Evolutionary conservation across 2,329 filamentous ascomycete genomes (phyloP).

Genomic region (Cercospora sp.): DNA sequence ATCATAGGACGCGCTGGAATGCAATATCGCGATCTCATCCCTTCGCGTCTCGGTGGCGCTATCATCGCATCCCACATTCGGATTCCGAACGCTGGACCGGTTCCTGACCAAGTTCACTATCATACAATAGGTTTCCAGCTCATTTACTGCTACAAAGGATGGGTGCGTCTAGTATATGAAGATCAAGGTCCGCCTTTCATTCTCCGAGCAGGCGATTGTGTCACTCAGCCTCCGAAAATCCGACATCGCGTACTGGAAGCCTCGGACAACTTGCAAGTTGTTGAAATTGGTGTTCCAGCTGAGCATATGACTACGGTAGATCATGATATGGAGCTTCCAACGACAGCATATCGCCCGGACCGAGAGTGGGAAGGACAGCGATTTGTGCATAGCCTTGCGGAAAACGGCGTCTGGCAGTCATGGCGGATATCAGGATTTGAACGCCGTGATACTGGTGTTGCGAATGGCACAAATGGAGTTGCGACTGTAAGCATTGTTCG

Average conservation of each 20-base stretch:
- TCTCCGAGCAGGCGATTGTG: constrained; percentile 21
- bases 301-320: constrained; percentile 23
- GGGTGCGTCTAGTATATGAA: constrained; percentile 22
- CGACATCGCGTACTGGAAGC: constrained; percentile 20
- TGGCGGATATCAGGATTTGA: constrained; percentile 21
- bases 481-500: constrained; percentile 15
- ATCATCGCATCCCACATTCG: constrained; percentile 25
- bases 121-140: constrained; percentile 22
- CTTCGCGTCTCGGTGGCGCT: constrained; percentile 20
- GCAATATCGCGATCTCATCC: constrained; percentile 23
- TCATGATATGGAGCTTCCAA: constrained; percentile 18
- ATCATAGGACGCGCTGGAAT: constrained; percentile 22
- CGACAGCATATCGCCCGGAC: constrained; percentile 1
- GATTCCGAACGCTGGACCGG: constrained; percentile 20
- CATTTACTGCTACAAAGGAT: constrained; percentile 22
- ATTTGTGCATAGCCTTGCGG: constrained; percentile 18
- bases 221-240: constrained; percentile 23
- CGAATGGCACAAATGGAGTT: constrained; percentile 18
- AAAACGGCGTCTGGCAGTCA: constrained; percentile 15
- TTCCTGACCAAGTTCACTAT: constrained; percentile 22
- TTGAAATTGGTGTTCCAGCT: constrained; percentile 23
- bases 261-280: constrained; percentile 18
- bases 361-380: constrained; percentile 22
- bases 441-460: constrained; percentile 17
- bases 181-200: constrained; percentile 23